Base-by-base conservation (phyloP, 225 moss, liverwort and hornwort species). In the Pleurozium schreberi region DNA sequence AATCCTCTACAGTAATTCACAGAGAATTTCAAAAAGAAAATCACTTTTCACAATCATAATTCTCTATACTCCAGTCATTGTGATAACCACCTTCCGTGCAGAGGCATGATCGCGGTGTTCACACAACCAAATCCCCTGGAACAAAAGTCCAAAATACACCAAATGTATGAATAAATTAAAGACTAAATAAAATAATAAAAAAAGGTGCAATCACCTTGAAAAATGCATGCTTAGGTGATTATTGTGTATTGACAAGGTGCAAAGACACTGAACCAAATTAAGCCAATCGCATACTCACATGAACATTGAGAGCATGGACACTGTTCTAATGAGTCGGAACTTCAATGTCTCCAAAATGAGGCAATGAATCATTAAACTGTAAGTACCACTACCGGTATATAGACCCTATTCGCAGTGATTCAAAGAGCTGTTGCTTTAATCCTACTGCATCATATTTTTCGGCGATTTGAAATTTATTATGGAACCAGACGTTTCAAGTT, bases 121-220 rank as follows among this genome's bases (percentile, higher is more conserved):
- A 90, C 98, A 98, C 85, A 98, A 80, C 98, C 98, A 98, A 66
- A 98, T 97, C 36, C 98, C 98, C 98, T 98, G 91, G 91, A 84
- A 88, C 84, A 80, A 55, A 88, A 77, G n/a, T 73, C 50, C 82
- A 91, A 34, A 81, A 58, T 34, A 75, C 73, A 67, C 55, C 59
- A 85, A 78, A 49, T 8, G 79, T 66, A 26, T 28, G 9, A 31
- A 58, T 23, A 50, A 59, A 52, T 21, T 10, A 40, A 27, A 31
- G 31, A 49, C 21, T 3, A 43, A 40, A 38, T 75, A 38, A 75
- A 18, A 49, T 49, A 31, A 33, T 55, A 55, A 77, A 12, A 58
- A 58, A n/a, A 42, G 34, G 17, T 15, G 33, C 5, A 11, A 85
- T 57, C 25, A 55, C 36, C 43, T 79, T 36, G 5, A 75, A n/a